Base-by-base conservation (phyloP, 2,329 filamentous ascomycete genomes). In the Metarhizium sp. region DNA sequence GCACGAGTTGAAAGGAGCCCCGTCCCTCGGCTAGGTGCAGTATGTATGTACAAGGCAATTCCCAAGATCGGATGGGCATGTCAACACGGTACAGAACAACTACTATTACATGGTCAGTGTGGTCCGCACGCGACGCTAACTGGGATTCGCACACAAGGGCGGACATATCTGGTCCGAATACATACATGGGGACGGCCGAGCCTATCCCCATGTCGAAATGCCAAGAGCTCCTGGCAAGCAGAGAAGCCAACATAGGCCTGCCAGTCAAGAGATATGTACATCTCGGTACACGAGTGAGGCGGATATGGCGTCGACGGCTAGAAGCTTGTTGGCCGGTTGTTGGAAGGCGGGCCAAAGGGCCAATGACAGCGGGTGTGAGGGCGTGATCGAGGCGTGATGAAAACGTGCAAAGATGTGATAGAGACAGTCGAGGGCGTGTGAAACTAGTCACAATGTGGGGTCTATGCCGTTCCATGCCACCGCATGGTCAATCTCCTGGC, bases 21-120 rank as follows among this genome's bases (percentile, higher is more conserved):
- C 6, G 45, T 30, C 45, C 13, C 38, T 34, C 51, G 55, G 55
- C 51, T 46, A 56, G 51, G 18, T 53, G 55, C 55, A 53, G 51
- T 20, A 20, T 20, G 20, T 2, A 20, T 18, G 18, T 18, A 18
- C 18, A 13, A 20, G 3, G 43, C 2, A 14, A 25, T 25, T 25
- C n/a, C 18, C 11, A 48, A 48, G 45, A 48, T 25, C 7, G 14
- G 5, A 25, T 48, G 32, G 32, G 32, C 32, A 34, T 34, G 32
- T 34, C 32, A 11, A 34, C 25, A 25, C 25, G 25, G 25, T 25
- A 25, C 25, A 25, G 25, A 25, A 25, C 25, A 25, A 25, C 25
- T 25, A 4, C 25, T 25, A 4, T 4, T 25, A 25, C 25, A 25
- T 25, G 25, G 25, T 25, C 25, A 25, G 25, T 25, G 25, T 25